These are phyloP conservation scores for Xylariaceae sp. DNA, from an alignment of 2,329 filamentous ascomycete genomes.

Conservation along the genomic window DNA sequence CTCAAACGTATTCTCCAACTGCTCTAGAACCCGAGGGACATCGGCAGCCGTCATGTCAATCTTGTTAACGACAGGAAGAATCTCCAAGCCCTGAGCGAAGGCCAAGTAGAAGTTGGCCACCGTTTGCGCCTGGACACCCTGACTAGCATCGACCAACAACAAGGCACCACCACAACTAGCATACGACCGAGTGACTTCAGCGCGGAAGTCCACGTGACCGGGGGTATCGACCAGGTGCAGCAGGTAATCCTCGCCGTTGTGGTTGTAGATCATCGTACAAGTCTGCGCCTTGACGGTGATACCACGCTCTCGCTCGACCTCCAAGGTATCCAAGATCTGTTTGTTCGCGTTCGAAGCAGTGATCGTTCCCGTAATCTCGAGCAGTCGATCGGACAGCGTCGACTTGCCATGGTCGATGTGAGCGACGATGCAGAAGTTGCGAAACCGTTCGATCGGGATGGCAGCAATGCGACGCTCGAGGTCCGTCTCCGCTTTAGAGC, in stretches of 20 bases:
- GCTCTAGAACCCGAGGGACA: constrained; percentile 74
- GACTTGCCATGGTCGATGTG: constrained; percentile 99
- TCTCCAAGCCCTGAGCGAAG: constrained; percentile 79
- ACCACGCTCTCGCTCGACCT: constrained; percentile 90
- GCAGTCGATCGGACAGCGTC: constrained; percentile 83
- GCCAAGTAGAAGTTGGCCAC: constrained; percentile 98
- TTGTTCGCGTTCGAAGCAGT: constrained; percentile 75
- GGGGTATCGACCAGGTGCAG: constrained; percentile 95
- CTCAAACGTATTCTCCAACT: constrained; percentile 84
- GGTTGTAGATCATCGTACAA: constrained; percentile 92
- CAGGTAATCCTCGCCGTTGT: constrained; percentile 82
- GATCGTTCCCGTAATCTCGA: constrained; percentile 94
- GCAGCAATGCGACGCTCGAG: constrained; percentile 60
- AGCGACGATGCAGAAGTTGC: constrained; percentile 98
- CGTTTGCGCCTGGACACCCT: constrained; percentile 95
- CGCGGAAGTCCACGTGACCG: constrained; percentile 95
- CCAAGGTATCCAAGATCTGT: constrained; percentile 93
- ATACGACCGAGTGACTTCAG: constrained; percentile 92
- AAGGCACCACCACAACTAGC: constrained; percentile 91
- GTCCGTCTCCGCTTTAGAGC: constrained; percentile 32
- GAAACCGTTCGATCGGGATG: constrained; percentile 73
- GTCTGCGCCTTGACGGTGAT: constrained; percentile 99
- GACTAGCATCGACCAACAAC: constrained; percentile 89
- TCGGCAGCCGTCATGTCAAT: constrained; percentile 90
- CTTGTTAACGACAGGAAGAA: constrained; percentile 95